phyloP scores from a whole-genome alignment of 2,329 filamentous ascomycete genomes.

The Ambrosiella cleistominuta region DNA sequence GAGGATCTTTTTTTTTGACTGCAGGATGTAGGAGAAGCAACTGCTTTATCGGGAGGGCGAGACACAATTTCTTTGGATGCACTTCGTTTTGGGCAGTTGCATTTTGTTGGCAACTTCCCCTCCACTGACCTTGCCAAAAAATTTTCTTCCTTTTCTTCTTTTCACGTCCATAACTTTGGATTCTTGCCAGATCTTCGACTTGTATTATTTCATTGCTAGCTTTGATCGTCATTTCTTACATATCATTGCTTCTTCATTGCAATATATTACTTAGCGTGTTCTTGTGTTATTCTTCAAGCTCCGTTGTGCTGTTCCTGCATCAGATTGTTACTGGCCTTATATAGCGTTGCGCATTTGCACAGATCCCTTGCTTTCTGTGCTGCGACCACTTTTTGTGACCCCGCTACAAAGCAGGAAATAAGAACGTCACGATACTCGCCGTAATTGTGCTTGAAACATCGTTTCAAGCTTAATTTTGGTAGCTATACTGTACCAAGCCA shows the following conservation, averaged over 20 bases:
- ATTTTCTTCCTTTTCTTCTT: background rate
- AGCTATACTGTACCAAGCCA: no score
- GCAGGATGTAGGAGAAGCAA: background rate
- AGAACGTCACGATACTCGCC: background rate
- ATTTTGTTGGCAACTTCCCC: background rate
- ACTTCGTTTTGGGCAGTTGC: background rate
- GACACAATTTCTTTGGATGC: background rate
- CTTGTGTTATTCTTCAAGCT: background rate
- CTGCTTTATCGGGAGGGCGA: background rate
- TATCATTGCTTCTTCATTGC: slow-evolving; percentile 2
- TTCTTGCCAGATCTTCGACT: background rate
- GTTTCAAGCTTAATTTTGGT: no score
- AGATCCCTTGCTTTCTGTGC: background rate
- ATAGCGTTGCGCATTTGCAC: background rate
- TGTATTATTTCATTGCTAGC: background rate
- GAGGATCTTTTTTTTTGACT: background rate
- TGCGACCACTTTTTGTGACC: background rate
- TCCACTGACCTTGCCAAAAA: background rate
- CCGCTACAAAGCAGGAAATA: background rate
- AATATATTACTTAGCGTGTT: slow-evolving; percentile 9
- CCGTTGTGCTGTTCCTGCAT: background rate
- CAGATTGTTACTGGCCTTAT: background rate
- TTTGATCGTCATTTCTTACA: background rate
- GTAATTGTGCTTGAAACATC: background rate
- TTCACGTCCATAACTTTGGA: background rate